These are phyloP conservation scores for Jaapia argillacea DNA, from an alignment of 768 basidiomycete species.

Conservation along the genomic window DNA sequence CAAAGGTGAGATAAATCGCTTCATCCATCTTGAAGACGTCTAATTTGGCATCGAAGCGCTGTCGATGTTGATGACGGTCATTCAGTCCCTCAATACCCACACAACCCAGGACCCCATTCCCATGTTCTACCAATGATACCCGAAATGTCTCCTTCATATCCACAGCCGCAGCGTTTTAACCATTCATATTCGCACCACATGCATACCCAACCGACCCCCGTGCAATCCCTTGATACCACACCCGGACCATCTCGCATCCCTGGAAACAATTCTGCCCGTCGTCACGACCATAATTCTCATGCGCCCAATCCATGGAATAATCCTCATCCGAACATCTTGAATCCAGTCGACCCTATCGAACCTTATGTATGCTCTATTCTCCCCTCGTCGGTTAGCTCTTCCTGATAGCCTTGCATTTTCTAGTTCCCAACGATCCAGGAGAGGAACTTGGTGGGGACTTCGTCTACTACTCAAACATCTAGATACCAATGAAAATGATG, in stretches of 20 bases:
- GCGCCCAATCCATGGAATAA: constrained; percentile 43
- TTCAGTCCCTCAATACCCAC: too few relatives aligned
- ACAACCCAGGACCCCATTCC: too few relatives aligned
- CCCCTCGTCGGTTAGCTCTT: constrained; percentile 1
- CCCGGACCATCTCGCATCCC: constrained; percentile 29
- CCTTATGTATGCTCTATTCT: constrained; percentile 45
- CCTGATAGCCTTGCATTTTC: constrained; percentile 1
- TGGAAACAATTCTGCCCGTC: constrained; percentile 14
- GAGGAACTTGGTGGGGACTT: constrained; percentile 36
- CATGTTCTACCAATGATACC: constrained; percentile 48
- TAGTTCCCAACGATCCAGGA: constrained; percentile 34
- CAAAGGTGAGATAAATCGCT: constrained; percentile 11
- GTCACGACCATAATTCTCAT: constrained; percentile 20
- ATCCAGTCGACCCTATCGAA: constrained; percentile 45
- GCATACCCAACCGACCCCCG: constrained; percentile 15
- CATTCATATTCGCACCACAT: constrained; percentile 31
- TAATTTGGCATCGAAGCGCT: not conserved
- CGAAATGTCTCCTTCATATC: constrained; percentile 40
- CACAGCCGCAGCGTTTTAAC: constrained; percentile 39
- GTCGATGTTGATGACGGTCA: too few relatives aligned
- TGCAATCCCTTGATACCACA: constrained; percentile 10
- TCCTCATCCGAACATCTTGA: constrained; percentile 29
- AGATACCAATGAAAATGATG: constrained; percentile 39
- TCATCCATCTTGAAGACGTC: too few relatives aligned
- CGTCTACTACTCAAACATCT: constrained; percentile 36